Percentiles rank a stretch among this genome's conserved stretches.
phyloP scores from a whole-genome alignment of 805 yeast species.

The Suhomyces faveliae region DNA sequence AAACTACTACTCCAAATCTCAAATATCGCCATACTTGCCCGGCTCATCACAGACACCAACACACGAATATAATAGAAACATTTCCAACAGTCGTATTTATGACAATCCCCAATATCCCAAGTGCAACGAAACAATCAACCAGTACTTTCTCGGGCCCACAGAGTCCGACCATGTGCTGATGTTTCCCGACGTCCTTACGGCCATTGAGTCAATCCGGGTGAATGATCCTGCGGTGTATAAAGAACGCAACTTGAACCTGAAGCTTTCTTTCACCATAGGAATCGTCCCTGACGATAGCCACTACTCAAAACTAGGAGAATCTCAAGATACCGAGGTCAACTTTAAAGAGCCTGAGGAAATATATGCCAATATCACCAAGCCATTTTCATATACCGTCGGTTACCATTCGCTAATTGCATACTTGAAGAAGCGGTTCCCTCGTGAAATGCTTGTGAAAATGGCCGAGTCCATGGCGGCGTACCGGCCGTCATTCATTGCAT shows the following conservation, averaged over 20 bases:
- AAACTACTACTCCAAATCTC: neutral
- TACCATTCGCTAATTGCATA: constrained; percentile 80
- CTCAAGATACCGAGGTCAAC: constrained; percentile 12
- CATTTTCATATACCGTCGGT: constrained; percentile 89
- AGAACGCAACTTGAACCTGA: constrained; percentile 39
- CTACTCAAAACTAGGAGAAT: constrained; percentile 17
- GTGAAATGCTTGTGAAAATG: constrained; percentile 70
- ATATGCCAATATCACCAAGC: constrained; percentile 68
- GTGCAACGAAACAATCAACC: constrained; percentile 62
- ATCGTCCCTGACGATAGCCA: constrained; percentile 37
- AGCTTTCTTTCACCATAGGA: constrained; percentile 49
- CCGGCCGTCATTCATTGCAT: constrained; percentile 90
- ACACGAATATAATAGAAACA: constrained; percentile 1
- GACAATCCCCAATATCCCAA: constrained; percentile 34
- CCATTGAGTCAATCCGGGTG: constrained; percentile 38
- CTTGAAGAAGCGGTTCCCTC: constrained; percentile 66
- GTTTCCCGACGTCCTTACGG: constrained; percentile 60
- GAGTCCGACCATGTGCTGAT: constrained; percentile 40
- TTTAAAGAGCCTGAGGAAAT: constrained; percentile 72
- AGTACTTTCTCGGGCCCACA: constrained; percentile 60
- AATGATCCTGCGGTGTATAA: constrained; percentile 42
- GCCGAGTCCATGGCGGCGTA: constrained; percentile 87
- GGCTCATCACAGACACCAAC: constrained; percentile 17
- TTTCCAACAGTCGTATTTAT: constrained; percentile 12
- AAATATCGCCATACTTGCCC: constrained; percentile 14